Percentiles rank a stretch among this genome's conserved stretches.
These are phyloP conservation scores for Selaginella tamariscina DNA, from an alignment of 75 land plant genomes.

Conservation along the genomic window DNA sequence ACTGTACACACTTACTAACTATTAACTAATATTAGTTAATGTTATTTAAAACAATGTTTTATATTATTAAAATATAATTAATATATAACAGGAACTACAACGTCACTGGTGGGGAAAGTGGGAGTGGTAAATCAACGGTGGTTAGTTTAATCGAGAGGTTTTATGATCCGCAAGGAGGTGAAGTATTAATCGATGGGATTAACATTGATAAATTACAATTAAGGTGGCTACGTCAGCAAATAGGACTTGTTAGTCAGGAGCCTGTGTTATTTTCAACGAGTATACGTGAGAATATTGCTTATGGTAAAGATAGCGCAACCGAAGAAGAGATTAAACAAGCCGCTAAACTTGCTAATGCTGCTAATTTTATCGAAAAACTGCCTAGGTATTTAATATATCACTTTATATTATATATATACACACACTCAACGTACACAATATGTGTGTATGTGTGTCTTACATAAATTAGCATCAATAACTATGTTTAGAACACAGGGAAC, in stretches of 20 bases:
- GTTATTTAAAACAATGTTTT: too few species aligned
- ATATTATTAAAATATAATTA: too few species aligned
- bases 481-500: too few species aligned
- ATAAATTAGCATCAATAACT: too few species aligned
- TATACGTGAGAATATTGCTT: constrained; percentile 40
- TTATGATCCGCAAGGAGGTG: constrained; percentile 13
- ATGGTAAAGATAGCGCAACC: constrained; percentile 22
- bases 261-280: constrained; percentile 42
- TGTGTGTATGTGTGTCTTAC: too few species aligned
- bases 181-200: constrained; percentile 32
- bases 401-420: neutral
- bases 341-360: constrained; percentile 76
- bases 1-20: too few species aligned
- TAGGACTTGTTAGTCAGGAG: constrained; percentile 63
- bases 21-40: too few species aligned
- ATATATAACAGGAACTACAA: too few species aligned
- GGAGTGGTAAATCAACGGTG: constrained; percentile 8
- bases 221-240: constrained; percentile 53
- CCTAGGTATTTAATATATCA: constrained; percentile 43
- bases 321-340: neutral
- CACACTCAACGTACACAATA: neutral
- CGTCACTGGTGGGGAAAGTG: constrained; percentile 7
- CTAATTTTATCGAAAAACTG: constrained; percentile 79
- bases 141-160: constrained; percentile 10
- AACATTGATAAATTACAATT: constrained; percentile 37